Conservation (phyloP, 2,329 filamentous ascomycete species). For the Ascosphaera apis region DNA sequence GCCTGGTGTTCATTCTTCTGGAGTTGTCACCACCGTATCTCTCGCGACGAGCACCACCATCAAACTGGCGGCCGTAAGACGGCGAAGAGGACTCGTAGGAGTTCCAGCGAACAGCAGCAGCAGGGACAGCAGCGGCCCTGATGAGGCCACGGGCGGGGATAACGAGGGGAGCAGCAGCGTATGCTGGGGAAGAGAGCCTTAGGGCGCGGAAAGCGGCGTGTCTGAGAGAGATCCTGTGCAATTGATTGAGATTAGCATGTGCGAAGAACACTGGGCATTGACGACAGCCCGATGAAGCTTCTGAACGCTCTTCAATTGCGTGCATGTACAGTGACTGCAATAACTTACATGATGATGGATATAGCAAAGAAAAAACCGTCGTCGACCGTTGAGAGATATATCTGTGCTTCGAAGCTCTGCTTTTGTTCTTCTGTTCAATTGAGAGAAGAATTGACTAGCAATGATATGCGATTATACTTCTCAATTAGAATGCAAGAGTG, state of each 20-base stretch:
- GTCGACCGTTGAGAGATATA: too few species aligned
- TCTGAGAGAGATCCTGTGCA: slow-evolving; percentile 5
- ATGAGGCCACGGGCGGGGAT: background rate
- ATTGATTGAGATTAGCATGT: background rate
- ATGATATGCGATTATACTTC: too few species aligned
- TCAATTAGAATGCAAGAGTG: too few species aligned
- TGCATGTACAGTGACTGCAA: too few species aligned
- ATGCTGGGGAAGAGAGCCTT: background rate
- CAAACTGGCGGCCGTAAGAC: slow-evolving; percentile 3
- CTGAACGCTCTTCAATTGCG: too few species aligned
- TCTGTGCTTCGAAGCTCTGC: too few species aligned
- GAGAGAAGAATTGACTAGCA: too few species aligned
- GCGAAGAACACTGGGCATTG: too few species aligned
- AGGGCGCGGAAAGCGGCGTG: slow-evolving; percentile 5
- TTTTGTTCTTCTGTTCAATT: too few species aligned
- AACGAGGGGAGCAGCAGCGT: background rate
- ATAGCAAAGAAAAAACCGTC: too few species aligned
- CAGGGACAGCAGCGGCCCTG: background rate
- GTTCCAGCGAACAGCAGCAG: slow-evolving; percentile 1
- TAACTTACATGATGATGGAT: background rate
- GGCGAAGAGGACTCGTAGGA: slow-evolving; percentile 1
- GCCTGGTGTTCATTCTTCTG: slow-evolving; percentile 8
- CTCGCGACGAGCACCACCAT: slow-evolving; percentile 10
- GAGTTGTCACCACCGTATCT: slow-evolving; percentile 5
- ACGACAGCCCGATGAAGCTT: too few species aligned